Base-by-base conservation (phyloP, 129 eudicot species). In the Flaveria sonorensis region DNA sequence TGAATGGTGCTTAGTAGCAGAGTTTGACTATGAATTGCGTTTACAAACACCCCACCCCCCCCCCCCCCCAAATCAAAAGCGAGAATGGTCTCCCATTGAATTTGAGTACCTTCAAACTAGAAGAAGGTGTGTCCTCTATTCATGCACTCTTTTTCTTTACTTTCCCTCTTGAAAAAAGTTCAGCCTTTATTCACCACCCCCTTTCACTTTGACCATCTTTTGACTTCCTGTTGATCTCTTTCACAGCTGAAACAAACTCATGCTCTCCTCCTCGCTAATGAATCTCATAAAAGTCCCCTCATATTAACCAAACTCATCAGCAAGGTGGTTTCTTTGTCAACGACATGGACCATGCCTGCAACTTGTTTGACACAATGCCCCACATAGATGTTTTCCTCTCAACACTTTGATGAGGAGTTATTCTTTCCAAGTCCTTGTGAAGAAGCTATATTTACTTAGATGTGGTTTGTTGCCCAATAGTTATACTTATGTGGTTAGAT, bases 291-390 rank as follows among this genome's bases (percentile, higher is more conserved):
- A 32, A 32, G 39, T 32, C 39, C 39, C 7, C 39, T 32, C 39
- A 4, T 32, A 32, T 32, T 32, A 32, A 32, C 39, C 6, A 32
- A 32, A 32, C 39, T 32, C 78, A 53, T 82, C 56, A 45, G 28
- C 10, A 23, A 72, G 51, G 80, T 80, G 2, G 65, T 28, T 5
- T 68, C 72, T 4, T 26, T 72, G 51, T 72, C 89, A 11, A 63
- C 77, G 19, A 76, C 36, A 30, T 76, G 85, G 77, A 76, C 52
- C 82, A 80, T 53, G 87, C 87, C 14, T 83, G 82, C 51, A 76
- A 82, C 26, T 43, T 87, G 81, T 87, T 87, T 62, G 86, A 81
- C 12, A 36, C 7, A 78, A 0, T 32, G 39, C 39, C 39, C 39
- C 39, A 5, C 3, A 10, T 51, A 74, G 80, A 71, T 63, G 78